phyloP scores from a whole-genome alignment of 1,284 basidiomycete genomes.

The Ceratobasidium sp. region DNA sequence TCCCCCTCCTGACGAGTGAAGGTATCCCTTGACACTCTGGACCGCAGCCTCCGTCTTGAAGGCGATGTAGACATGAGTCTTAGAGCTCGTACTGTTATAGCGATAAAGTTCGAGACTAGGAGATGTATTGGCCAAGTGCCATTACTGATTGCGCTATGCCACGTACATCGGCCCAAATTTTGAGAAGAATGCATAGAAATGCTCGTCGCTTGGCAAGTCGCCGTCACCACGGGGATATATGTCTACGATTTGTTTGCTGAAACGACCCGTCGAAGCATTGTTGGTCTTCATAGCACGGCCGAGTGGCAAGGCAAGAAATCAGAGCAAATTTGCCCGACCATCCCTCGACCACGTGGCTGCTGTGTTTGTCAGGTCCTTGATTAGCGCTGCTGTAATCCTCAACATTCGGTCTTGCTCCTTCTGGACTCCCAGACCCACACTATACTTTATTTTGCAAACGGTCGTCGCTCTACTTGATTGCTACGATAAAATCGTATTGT shows the following conservation, averaged over 20 bases:
- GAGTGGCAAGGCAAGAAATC: not conserved
- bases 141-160: not conserved
- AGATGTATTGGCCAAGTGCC: not conserved
- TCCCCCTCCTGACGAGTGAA: not conserved
- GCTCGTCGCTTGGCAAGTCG: not conserved
- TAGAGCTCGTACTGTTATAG: not conserved
- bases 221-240: not conserved
- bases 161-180: conserved; percentile 33
- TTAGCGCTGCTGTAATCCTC: not conserved
- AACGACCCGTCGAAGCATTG: not conserved
- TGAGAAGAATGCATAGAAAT: conserved; percentile 33
- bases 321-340: too few species aligned
- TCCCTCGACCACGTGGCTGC: too few species aligned
- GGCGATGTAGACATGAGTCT: conserved; percentile 25
- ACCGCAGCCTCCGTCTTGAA: conserved; percentile 13
- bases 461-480: too few species aligned
- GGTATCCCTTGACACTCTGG: not conserved
- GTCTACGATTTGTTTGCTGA: not conserved
- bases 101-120: conserved; percentile 24
- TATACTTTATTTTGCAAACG: too few species aligned
- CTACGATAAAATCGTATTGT: too few species aligned
- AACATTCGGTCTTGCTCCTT: too few species aligned
- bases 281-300: not conserved
- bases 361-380: conserved; percentile 2
- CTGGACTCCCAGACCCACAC: too few species aligned